Percentiles rank a stretch among this genome's conserved stretches.
Conservation (phyloP, 768 basidiomycete genomes). For the Suillus americanus region DNA sequence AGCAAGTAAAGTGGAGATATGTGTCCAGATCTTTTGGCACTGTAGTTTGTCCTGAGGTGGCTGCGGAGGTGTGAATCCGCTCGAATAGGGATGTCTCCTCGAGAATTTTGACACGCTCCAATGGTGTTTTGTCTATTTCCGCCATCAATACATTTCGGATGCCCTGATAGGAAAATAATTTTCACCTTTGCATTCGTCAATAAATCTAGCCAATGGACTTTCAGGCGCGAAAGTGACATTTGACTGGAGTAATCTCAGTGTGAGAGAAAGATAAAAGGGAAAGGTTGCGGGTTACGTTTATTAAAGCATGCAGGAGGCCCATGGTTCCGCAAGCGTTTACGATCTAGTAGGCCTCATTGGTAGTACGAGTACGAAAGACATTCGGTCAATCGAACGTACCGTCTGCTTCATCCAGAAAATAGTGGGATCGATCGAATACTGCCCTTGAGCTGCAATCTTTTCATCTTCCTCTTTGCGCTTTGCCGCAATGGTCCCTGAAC, state of each 20-base stretch:
- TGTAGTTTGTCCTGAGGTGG: conserved; percentile 65
- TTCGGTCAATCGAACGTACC: conserved; percentile 37
- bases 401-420: conserved; percentile 92
- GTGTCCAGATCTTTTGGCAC: conserved; percentile 66
- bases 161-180: neutral
- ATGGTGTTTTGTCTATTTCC: conserved; percentile 58
- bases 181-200: conserved; percentile 60
- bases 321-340: conserved; percentile 88
- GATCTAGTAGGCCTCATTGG: conserved; percentile 45
- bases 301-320: conserved; percentile 78
- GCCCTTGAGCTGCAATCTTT: conserved; percentile 44
- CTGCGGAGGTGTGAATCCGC: conserved; percentile 71
- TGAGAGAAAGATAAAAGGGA: conserved; percentile 10
- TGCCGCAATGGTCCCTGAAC: conserved; percentile 47
- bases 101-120: conserved; percentile 73
- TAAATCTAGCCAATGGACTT: conserved; percentile 65
- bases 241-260: conserved; percentile 38
- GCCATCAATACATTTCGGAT: neutral
- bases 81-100: conserved; percentile 77
- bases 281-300: conserved; percentile 56
- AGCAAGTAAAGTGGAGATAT: conserved; percentile 85
- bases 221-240: conserved; percentile 53
- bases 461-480: conserved; percentile 62
- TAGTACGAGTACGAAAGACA: neutral
- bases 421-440: conserved; percentile 54